Conservation (phyloP, 2,329 filamentous ascomycete genomes). For the Fonsecaea nubica region DNA sequence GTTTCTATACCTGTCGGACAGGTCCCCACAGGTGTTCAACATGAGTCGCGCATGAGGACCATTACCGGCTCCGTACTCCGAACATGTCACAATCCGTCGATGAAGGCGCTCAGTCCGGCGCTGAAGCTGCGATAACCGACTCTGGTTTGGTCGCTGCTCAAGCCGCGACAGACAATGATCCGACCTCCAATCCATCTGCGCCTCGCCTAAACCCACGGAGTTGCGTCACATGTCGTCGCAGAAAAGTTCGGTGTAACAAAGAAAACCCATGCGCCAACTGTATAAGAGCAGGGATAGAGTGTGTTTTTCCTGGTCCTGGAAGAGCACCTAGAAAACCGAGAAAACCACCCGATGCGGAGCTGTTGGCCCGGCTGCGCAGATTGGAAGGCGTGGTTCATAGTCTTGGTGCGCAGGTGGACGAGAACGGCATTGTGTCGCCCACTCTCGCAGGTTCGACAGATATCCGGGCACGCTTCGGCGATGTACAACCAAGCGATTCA, state of each 20-base stretch:
- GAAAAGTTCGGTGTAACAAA: conserved; percentile 59
- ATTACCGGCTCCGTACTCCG: neutral
- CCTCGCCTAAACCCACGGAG: conserved; percentile 48
- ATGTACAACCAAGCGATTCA: conserved; percentile 20
- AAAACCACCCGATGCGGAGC: conserved; percentile 65
- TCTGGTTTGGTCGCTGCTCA: neutral
- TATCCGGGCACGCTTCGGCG: conserved; percentile 30
- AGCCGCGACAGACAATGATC: neutral
- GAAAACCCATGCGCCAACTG: conserved; percentile 57
- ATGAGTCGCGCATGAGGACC: neutral
- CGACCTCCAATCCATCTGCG: conserved; percentile 15
- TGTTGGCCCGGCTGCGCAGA: conserved; percentile 63
- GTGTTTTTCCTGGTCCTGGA: conserved; percentile 67
- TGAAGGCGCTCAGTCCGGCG: conserved; percentile 6
- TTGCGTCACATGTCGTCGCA: conserved; percentile 55
- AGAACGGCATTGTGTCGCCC: conserved; percentile 38
- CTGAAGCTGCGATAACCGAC: neutral
- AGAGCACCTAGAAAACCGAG: conserved; percentile 65
- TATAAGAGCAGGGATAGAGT: conserved; percentile 60
- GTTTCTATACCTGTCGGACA: neutral
- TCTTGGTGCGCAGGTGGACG: conserved; percentile 56
- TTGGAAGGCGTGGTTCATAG: conserved; percentile 68
- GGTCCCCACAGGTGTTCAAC: too few relatives aligned
- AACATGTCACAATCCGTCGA: conserved; percentile 17
- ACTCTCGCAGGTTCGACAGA: conserved; percentile 25